Base-by-base conservation (phyloP, 2,329 filamentous ascomycete genomes). In the Venturiaceae sp. region DNA sequence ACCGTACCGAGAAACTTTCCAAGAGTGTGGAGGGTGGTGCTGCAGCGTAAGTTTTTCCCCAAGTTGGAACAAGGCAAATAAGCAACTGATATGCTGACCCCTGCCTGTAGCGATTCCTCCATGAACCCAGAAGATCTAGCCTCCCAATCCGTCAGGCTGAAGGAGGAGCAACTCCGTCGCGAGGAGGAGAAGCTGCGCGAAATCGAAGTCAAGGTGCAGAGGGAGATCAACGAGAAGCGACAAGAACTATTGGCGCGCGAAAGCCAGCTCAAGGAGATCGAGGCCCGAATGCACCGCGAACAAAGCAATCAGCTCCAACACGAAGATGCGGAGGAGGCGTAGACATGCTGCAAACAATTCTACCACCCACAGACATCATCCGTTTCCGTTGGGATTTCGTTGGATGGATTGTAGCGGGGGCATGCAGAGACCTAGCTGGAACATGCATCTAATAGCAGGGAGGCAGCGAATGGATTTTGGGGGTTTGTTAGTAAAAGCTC, bases 111-210 rank as follows among this genome's bases (percentile, higher is more conserved):
- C 66, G 88, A 92, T 72, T 91, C 86, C 67, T 95, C 90, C 47
- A 95, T 99, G 87, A 96, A 96, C 80, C 94, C 94, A 65, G 94
- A 97, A 75, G 92, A 96, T 66, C 83, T 99, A 63, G 94, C 94
- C 55, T 94, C 89, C 62, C 94, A 99, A 77, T 97, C 92, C 37
- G 94, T 99, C 63, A 91, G 94, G 64, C 87, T 99, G 74, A 99
- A 99, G 90, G 94, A 99, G 75, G 94, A 99, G 78, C 94, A 99
- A 76, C 88, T 99, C 67, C 90, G 94, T 72, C 91, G 94, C 70
- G 94, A 99, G 77, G 94, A 99, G 80, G 94, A 99, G 87, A 99
- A 99, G 82, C 87, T 99, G 64, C 90, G 94, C 75, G 94, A 99
- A 80, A 97, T 99, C 73, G 94, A 99, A 74, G 82, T 96, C 80